These are phyloP conservation scores for Bisporella sp. DNA, from an alignment of 2,329 filamentous ascomycete species.

Conservation along the genomic window DNA sequence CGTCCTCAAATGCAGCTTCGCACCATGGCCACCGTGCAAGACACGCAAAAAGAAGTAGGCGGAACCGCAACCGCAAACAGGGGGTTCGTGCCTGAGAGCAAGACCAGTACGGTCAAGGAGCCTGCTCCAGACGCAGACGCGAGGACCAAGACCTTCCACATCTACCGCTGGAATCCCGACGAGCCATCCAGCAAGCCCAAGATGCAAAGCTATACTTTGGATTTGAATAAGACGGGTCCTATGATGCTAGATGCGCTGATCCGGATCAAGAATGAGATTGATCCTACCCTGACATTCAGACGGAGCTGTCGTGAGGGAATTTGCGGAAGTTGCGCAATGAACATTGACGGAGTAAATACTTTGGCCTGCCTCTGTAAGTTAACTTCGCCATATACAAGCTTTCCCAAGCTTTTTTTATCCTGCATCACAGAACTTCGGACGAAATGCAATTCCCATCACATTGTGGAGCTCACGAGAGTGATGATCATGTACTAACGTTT, in stretches of 20 bases:
- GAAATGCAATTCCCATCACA: slow-evolving; percentile 22
- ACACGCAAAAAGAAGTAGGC: no score
- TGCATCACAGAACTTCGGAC: no score
- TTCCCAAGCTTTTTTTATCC: no score
- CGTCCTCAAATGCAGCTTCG: slow-evolving; percentile 7
- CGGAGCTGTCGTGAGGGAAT: slow-evolving; percentile 96
- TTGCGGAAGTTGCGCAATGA: slow-evolving; percentile 98
- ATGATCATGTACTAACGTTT: no score
- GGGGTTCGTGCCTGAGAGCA: slow-evolving; percentile 15
- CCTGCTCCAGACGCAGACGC: slow-evolving; percentile 53
- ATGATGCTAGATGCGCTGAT: slow-evolving; percentile 98
- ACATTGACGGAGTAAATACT: slow-evolving; percentile 98
- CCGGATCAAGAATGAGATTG: slow-evolving; percentile 97
- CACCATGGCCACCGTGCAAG: slow-evolving; percentile 6
- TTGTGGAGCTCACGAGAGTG: no score
- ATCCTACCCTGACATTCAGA: slow-evolving; percentile 93
- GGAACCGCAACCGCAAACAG: slow-evolving; percentile 5
- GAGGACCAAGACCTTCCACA: slow-evolving; percentile 87
- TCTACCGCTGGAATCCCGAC: slow-evolving; percentile 99
- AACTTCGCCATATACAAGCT: background rate
- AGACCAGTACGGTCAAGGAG: slow-evolving; percentile 28
- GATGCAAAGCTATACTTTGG: slow-evolving; percentile 93
- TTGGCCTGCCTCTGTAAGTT: slow-evolving; percentile 88
- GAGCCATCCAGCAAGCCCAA: slow-evolving; percentile 83
- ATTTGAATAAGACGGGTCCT: slow-evolving; percentile 97